Evolutionary conservation across 768 basidiomycete species (phyloP).

Genomic region (Tulasnella sp.): DNA sequence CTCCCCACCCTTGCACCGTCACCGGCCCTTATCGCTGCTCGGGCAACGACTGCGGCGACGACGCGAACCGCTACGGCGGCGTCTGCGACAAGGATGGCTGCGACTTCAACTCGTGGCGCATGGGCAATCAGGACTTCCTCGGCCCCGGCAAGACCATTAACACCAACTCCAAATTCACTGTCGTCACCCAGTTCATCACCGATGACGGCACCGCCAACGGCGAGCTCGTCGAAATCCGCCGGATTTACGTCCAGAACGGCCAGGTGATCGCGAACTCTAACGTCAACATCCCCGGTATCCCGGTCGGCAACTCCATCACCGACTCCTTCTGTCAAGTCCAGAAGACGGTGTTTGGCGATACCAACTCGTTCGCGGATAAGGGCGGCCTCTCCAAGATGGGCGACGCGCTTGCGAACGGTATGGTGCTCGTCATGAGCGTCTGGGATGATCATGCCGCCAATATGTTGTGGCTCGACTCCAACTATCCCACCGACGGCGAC

Average conservation of each 20-base stretch:
- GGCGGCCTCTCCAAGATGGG: conserved; percentile 34
- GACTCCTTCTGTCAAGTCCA: conserved; percentile 14
- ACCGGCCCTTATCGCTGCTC: conserved; percentile 34
- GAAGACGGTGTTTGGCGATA: conserved; percentile 32
- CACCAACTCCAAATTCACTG: conserved; percentile 40
- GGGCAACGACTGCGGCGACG: conserved; percentile 23
- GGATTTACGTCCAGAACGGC: conserved; percentile 35
- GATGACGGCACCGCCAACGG: conserved; percentile 35
- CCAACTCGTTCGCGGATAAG: conserved; percentile 31
- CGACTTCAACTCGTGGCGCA: conserved; percentile 52
- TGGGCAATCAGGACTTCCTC: conserved; percentile 37
- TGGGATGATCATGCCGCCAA: conserved; percentile 45
- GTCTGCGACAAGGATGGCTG: conserved; percentile 46
- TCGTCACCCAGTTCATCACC: conserved; percentile 48
- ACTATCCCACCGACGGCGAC: conserved; percentile 8
- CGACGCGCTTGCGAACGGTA: conserved; percentile 30
- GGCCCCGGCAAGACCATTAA: conserved; percentile 39
- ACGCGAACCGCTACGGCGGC: conserved; percentile 17
- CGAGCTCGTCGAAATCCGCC: conserved; percentile 39
- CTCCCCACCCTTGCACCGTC: conserved; percentile 39
- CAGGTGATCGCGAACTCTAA: conserved; percentile 40
- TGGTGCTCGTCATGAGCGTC: conserved; percentile 39
- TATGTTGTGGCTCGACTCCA: conserved; percentile 28
- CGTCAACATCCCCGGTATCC: conserved; percentile 35
- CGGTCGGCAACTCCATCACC: conserved; percentile 16